Evolutionary conservation across 306 rosid species (phyloP), one percentile per base, ranked within the genome.

Genomic region (Hippophae rhamnoides): DNA sequence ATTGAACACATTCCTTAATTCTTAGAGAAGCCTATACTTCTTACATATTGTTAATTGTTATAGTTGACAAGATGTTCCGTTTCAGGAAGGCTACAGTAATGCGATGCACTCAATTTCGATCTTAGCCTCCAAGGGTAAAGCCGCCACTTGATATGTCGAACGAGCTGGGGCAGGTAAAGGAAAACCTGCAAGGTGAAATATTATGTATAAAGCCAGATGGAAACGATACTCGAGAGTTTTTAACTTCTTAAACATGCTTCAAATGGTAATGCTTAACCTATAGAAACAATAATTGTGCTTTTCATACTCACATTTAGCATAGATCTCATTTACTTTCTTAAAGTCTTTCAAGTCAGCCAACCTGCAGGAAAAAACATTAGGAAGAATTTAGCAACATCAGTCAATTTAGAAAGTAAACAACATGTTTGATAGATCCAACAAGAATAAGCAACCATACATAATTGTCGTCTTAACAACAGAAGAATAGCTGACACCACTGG

Each of bases 381-480:
- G 58, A 51, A 57, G 53, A 27, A 58, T 53, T 63, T 64, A 43
- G 54, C 3, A 47, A 41, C 23, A 56, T 58, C 56, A 41, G 49
- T 26, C 23, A 58, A 42, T 41, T 54, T 25, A 62, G 38, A 62
- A 38, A 43, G 45, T 51, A 48, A 65, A 23, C 38, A 65, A 23
- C 38, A 31, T 31, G 40, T n/a, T 18, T 47, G 0, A 6, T 14
- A 57, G 68, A 13, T 27, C 31, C 11, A 68, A 46, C 53, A 56
- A 53, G n/a, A 26, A 3, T 47, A 43, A 13, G 10, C 49, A 68
- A 49, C 51, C 79, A 42, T 81, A 90, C 98, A 90, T 65, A 48
- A 90, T 90, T 47, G 98, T 90, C 12, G 98, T 90, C 79, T 92
- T 92, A 42, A 92, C 98, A 66, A 92, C 98, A 6, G 98, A 80